Conservation (phyloP, 2,329 filamentous ascomycete genomes). For the Penicillium sp. region DNA sequence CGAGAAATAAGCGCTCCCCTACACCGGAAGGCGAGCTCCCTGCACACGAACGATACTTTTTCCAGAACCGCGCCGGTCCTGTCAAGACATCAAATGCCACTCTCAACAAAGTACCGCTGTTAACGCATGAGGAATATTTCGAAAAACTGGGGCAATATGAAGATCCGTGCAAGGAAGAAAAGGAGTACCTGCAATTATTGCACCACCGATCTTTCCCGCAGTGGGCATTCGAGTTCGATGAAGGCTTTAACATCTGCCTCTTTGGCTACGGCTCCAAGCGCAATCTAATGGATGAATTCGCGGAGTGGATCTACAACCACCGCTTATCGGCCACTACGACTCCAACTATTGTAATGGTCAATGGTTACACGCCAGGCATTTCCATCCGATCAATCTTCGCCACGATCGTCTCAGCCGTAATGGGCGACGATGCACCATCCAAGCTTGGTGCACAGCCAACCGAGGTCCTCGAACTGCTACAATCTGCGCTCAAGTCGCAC, state of each 20-base stretch:
- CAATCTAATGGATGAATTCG: conserved; percentile 70
- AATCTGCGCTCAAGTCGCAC: conserved; percentile 57
- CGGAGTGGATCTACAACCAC: conserved; percentile 62
- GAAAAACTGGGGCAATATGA: conserved; percentile 60
- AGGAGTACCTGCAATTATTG: conserved; percentile 68
- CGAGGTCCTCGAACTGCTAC: conserved; percentile 66
- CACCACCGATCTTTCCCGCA: conserved; percentile 83
- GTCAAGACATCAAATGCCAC: conserved; percentile 85
- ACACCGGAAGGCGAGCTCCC: conserved; percentile 80
- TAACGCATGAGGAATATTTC: conserved; percentile 93
- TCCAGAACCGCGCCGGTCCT: conserved; percentile 79
- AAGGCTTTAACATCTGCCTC: conserved; percentile 84
- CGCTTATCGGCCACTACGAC: conserved; percentile 23
- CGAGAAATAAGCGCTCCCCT: conserved; percentile 63
- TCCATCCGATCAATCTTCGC: conserved; percentile 47
- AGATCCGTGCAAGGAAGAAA: conserved; percentile 69
- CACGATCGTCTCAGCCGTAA: conserved; percentile 65
- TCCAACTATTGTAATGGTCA: conserved; percentile 74
- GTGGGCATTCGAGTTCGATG: conserved; percentile 85
- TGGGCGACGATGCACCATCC: conserved; percentile 40
- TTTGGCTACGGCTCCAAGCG: conserved; percentile 94
- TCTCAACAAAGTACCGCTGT: conserved; percentile 67
- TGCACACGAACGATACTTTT: conserved; percentile 88
- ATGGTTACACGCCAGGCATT: conserved; percentile 65
- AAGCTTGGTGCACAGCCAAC: conserved; percentile 64